Conservation (phyloP, 2,329 filamentous ascomycete genomes). For the Shiraia sp. region DNA sequence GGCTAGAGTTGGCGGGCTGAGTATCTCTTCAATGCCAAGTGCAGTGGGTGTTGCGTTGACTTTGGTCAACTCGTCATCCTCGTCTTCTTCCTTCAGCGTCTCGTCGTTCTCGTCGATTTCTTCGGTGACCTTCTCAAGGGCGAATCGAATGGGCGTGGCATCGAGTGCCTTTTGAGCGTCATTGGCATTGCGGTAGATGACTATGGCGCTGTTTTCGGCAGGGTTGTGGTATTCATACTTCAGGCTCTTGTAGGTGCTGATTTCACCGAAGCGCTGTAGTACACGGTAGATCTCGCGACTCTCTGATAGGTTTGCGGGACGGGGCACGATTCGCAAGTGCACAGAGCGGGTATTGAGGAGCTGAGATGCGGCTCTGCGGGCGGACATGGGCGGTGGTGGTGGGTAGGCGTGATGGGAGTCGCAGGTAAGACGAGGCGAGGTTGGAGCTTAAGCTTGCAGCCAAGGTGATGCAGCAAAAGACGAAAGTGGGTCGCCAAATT, state of each 20-base stretch:
- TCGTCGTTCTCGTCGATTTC: slow-evolving; percentile 3
- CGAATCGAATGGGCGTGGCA: slow-evolving; percentile 52
- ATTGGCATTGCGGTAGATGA: slow-evolving; percentile 50
- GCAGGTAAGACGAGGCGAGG: background rate
- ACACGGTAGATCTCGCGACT: slow-evolving; percentile 54
- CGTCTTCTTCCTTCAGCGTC: slow-evolving; percentile 11
- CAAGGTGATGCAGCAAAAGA: slow-evolving; percentile 10
- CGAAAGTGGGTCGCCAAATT: slow-evolving; percentile 23
- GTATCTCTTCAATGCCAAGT: slow-evolving; percentile 35
- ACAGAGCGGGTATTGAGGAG: slow-evolving; percentile 47
- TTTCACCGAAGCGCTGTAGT: slow-evolving; percentile 54
- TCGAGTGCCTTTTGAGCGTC: slow-evolving; percentile 49
- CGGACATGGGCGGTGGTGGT: slow-evolving; percentile 27
- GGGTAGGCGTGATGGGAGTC: slow-evolving; percentile 2
- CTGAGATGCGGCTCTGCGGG: slow-evolving; percentile 26
- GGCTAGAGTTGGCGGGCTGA: slow-evolving; percentile 31
- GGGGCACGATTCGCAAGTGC: slow-evolving; percentile 53
- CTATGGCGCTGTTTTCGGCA: slow-evolving; percentile 50
- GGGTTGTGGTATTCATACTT: slow-evolving; percentile 48
- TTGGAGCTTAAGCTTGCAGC: slow-evolving; percentile 1
- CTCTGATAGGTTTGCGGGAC: slow-evolving; percentile 53
- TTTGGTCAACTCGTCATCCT: slow-evolving; percentile 3
- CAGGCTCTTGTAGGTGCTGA: slow-evolving; percentile 53
- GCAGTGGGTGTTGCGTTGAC: slow-evolving; percentile 5
- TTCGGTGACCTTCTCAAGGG: slow-evolving; percentile 41